Base-by-base conservation (phyloP, 148 eudicot species). In the Cornus kousa region DNA sequence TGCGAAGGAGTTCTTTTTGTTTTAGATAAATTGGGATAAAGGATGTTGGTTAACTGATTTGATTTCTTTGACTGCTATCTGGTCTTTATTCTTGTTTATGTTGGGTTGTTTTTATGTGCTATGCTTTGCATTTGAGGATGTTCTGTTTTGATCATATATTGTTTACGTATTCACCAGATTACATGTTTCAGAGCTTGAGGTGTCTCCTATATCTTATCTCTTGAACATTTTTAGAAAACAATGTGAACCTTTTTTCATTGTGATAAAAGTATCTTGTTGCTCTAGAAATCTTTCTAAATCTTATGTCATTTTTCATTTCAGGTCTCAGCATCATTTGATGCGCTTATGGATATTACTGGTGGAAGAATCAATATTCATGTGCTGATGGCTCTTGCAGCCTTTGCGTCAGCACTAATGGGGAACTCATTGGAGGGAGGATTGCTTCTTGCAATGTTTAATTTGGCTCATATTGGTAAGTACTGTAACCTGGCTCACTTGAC, bases 361-460 rank as follows among this genome's bases (percentile, higher is more conserved):
- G 99, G 99, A 37, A 96, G 87, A 84, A 94, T 96, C n/a, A 96
- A 96, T 85, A 96, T 96, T 83, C 98, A 96, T 82, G 99, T 96
- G 59, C 95, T 96, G 55, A 96, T 96, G 99, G 97, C 99, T 68
- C 90, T 93, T 79, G 99, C 99, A 35, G 99, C 93, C 74, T 92
- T 96, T 83, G 98, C 99, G 78, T 93, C 99, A 1, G 86, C 85
- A 48, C 90, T 96, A 73, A 93, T 93, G 99, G 98, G 99, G 81
- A 96, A 96, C 81, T 70, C 92, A 64, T 82, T 93, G 82, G 99
- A 96, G 87, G 99, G 99, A 67, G 99, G 98, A 67, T 79, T 96
- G 89, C 98, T 96, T 81, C 91, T 96, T 70, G 94, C 98, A 7
- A 96, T 96, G 99, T 96, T 96, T 78, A 96, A 96, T 88, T 86